Conservation (phyloP, 1,284 basidiomycete species). For the Peniophora sp. region DNA sequence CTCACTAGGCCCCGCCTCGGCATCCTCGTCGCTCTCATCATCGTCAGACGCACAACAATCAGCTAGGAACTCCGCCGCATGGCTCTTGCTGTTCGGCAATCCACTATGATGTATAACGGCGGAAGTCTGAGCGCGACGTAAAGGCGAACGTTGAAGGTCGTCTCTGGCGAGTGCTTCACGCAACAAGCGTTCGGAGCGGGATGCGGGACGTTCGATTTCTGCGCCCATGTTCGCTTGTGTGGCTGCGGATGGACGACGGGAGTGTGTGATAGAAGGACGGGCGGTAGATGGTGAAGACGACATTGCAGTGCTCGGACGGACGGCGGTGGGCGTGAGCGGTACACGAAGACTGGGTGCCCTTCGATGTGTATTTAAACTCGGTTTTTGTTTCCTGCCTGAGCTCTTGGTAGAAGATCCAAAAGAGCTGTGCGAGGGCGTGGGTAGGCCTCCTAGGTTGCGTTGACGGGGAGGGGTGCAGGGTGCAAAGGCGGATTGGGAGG, state of each 20-base stretch:
- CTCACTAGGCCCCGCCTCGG: conserved; percentile 10
- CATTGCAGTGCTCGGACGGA: conserved; percentile 26
- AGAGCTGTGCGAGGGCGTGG: conserved; percentile 17
- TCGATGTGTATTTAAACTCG: conserved; percentile 4
- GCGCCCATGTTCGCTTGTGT: conserved; percentile 19
- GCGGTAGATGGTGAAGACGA: conserved; percentile 23
- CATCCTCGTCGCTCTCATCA: conserved; percentile 23
- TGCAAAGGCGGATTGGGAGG: not conserved
- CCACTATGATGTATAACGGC: not conserved
- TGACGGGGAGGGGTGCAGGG: conserved; percentile 18
- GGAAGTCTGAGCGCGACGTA: conserved; percentile 10
- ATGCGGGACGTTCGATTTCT: conserved; percentile 18
- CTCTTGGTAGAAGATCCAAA: conserved; percentile 3
- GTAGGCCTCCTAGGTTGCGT: conserved; percentile 14
- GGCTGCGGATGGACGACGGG: conserved; percentile 13
- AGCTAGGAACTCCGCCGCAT: conserved; percentile 11
- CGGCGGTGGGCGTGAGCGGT: conserved; percentile 14
- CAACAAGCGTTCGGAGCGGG: conserved; percentile 47
- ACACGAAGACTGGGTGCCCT: conserved; percentile 3
- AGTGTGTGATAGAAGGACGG: conserved; percentile 15
- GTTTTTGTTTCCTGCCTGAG: not conserved
- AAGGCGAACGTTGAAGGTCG: conserved; percentile 23
- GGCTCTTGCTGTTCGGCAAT: conserved; percentile 3
- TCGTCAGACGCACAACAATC: conserved; percentile 20
- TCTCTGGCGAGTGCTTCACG: conserved; percentile 50